A percentile compares a stretch with the other conserved stretches of the same genome.
phyloP scores from a whole-genome alignment of 2,329 filamentous ascomycete genomes.

The Colletotrichum lupini region DNA sequence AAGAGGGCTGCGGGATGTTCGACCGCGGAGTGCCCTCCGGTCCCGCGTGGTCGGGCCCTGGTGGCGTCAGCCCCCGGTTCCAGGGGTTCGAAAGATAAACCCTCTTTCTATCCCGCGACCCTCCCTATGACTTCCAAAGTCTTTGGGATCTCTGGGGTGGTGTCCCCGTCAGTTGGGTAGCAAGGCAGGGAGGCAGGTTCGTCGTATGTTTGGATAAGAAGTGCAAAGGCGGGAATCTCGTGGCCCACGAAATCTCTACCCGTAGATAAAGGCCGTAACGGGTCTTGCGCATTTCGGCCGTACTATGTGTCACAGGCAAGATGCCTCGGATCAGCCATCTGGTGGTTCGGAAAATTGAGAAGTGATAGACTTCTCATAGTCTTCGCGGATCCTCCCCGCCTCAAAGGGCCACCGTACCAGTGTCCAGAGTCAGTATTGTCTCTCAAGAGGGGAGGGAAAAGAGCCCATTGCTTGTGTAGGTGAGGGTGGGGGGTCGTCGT shows the following conservation, averaged over 20 bases:
- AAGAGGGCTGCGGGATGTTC: not conserved
- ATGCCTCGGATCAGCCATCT: not conserved
- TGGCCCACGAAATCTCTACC: not conserved
- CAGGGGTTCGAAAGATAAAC: slow-evolving; percentile 13
- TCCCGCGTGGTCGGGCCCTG: slow-evolving; percentile 30
- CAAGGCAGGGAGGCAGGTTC: not conserved
- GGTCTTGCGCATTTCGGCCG: slow-evolving; percentile 23
- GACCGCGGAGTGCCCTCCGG: slow-evolving; percentile 15
- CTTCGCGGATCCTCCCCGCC: not conserved
- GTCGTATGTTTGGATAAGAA: not conserved
- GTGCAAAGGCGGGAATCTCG: not conserved
- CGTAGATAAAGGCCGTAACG: slow-evolving; percentile 31
- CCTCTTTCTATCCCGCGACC: not conserved
- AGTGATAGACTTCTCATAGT: not conserved
- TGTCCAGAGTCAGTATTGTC: not conserved
- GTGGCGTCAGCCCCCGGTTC: slow-evolving; percentile 17
- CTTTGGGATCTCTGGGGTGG: not conserved
- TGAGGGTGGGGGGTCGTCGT: not conserved
- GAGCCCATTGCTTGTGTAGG: not conserved
- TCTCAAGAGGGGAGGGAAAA: not conserved
- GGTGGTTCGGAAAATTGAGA: not conserved
- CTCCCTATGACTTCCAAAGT: not conserved
- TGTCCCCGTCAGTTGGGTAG: not conserved
- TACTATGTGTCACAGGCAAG: slow-evolving; percentile 4
- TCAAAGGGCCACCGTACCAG: not conserved